Percentiles rank a stretch among this genome's conserved stretches.
phyloP scores from a whole-genome alignment of 2,329 filamentous ascomycete species.

The Botryotinia convoluta region DNA sequence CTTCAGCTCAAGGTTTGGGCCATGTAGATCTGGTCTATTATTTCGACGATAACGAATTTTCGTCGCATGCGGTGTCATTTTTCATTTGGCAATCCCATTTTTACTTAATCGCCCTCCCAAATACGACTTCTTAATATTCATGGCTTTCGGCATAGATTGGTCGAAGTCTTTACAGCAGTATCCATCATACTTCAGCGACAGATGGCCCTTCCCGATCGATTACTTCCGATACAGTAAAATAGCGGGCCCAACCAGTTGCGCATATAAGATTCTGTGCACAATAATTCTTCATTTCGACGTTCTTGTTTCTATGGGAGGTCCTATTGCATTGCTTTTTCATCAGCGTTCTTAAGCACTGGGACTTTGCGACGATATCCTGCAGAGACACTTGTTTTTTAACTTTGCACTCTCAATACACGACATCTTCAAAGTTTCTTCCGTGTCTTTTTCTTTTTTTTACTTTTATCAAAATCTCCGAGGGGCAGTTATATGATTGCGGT shows the following conservation, averaged over 20 bases:
- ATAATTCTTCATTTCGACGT: slow-evolving; percentile 44
- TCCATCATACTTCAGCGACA: slow-evolving; percentile 40
- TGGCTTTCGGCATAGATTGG: slow-evolving; percentile 44
- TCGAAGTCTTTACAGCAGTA: slow-evolving; percentile 48
- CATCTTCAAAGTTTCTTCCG: slow-evolving; percentile 29
- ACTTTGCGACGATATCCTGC: slow-evolving; percentile 40
- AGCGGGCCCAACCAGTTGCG: slow-evolving; percentile 30
- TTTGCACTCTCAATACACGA: slow-evolving; percentile 21
- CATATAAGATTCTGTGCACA: slow-evolving; percentile 42
- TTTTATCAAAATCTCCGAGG: slow-evolving; percentile 33
- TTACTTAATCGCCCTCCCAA: slow-evolving; percentile 41
- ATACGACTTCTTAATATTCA: slow-evolving; percentile 44
- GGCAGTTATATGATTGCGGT: slow-evolving; percentile 25
- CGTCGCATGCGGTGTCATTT: slow-evolving; percentile 15
- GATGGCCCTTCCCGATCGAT: slow-evolving; percentile 36
- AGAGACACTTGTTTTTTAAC: slow-evolving; percentile 36
- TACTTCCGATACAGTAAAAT: slow-evolving; percentile 27
- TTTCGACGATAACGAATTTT: slow-evolving; percentile 20
- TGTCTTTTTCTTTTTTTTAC: slow-evolving; percentile 29
- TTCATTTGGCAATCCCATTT: slow-evolving; percentile 29
- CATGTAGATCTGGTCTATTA: slow-evolving; percentile 39
- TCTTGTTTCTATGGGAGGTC: slow-evolving; percentile 39
- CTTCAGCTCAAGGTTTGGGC: slow-evolving; percentile 83
- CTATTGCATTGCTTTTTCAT: slow-evolving; percentile 40
- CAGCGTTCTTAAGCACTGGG: slow-evolving; percentile 34